Evolutionary conservation across 2,329 filamentous ascomycete genomes (phyloP).

Genomic region (Hypoxylon sp.): DNA sequence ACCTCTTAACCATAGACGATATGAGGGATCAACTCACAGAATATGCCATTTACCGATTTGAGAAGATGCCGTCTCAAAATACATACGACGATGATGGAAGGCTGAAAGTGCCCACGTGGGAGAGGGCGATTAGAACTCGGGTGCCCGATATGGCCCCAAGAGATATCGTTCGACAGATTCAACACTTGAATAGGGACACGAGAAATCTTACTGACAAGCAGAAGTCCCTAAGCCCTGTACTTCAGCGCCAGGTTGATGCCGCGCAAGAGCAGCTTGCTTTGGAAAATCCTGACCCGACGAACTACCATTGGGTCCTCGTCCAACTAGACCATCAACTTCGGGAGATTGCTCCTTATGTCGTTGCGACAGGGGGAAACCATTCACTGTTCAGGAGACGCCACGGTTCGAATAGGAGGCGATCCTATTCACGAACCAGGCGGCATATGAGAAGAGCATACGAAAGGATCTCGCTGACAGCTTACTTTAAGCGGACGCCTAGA

Average conservation of each 20-base stretch:
- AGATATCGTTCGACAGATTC: conserved; percentile 58
- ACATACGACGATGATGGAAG: conserved; percentile 58
- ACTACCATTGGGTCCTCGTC: conserved; percentile 60
- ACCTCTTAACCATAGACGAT: conserved; percentile 57
- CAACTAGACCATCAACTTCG: conserved; percentile 62
- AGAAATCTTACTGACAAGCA: conserved; percentile 58
- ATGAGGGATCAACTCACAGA: conserved; percentile 59
- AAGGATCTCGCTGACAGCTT: conserved; percentile 61
- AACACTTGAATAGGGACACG: conserved; percentile 56
- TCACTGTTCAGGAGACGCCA: conserved; percentile 24
- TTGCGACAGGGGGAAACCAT: conserved; percentile 6
- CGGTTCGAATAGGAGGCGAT: conserved; percentile 49
- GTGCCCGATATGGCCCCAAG: conserved; percentile 58
- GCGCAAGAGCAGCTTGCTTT: conserved; percentile 56
- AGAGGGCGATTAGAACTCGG: conserved; percentile 54
- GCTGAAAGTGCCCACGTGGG: conserved; percentile 58
- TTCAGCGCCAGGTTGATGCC: conserved; percentile 61
- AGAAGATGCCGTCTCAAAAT: conserved; percentile 56
- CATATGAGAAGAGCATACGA: conserved; percentile 55
- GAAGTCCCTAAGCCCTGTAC: conserved; percentile 53
- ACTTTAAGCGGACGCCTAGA: conserved; percentile 61
- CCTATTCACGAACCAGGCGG: conserved; percentile 53
- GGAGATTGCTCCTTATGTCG: conserved; percentile 46
- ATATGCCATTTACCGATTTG: conserved; percentile 60
- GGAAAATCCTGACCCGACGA: conserved; percentile 55